phyloP scores from a whole-genome alignment of 805 yeast species.

The Candida insectalens region DNA sequence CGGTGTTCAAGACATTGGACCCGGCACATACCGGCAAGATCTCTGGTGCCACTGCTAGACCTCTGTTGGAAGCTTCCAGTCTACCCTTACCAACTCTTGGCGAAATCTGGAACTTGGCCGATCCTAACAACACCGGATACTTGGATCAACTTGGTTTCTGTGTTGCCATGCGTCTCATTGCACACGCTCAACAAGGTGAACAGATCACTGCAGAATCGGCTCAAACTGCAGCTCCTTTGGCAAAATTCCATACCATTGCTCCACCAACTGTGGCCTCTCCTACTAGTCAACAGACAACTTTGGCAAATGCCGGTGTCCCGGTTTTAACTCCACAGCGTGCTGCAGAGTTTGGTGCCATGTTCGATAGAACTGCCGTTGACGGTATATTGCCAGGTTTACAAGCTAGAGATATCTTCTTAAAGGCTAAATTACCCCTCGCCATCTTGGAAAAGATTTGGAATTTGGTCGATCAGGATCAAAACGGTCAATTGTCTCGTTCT shows the following conservation, averaged over 20 bases:
- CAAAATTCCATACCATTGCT: constrained; percentile 39
- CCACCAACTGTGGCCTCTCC: constrained; percentile 14
- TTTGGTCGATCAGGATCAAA: constrained; percentile 66
- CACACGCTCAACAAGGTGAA: constrained; percentile 72
- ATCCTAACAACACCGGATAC: constrained; percentile 77
- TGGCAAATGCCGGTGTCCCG: constrained; percentile 30
- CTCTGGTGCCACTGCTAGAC: constrained; percentile 80
- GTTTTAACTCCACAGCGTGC: constrained; percentile 49
- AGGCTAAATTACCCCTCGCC: constrained; percentile 75
- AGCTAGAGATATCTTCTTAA: constrained; percentile 80
- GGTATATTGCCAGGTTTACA: constrained; percentile 59
- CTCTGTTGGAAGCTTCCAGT: constrained; percentile 78
- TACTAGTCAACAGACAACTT: constrained; percentile 6
- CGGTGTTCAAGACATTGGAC: constrained; percentile 71
- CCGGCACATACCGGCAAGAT: constrained; percentile 69
- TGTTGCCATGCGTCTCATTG: constrained; percentile 81
- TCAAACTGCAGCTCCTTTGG: constrained; percentile 48
- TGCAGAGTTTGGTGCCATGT: constrained; percentile 59
- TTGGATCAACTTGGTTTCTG: constrained; percentile 73
- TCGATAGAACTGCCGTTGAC: constrained; percentile 52
- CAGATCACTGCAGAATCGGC: constrained; percentile 44
- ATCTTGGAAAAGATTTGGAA: constrained; percentile 84
- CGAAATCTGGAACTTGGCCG: constrained; percentile 93
- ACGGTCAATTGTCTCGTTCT: constrained; percentile 62
- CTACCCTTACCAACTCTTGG: constrained; percentile 71